These are phyloP conservation scores for Eucalyptus cladocalyx DNA, from an alignment of 345 rosid species.

Conservation along the genomic window DNA sequence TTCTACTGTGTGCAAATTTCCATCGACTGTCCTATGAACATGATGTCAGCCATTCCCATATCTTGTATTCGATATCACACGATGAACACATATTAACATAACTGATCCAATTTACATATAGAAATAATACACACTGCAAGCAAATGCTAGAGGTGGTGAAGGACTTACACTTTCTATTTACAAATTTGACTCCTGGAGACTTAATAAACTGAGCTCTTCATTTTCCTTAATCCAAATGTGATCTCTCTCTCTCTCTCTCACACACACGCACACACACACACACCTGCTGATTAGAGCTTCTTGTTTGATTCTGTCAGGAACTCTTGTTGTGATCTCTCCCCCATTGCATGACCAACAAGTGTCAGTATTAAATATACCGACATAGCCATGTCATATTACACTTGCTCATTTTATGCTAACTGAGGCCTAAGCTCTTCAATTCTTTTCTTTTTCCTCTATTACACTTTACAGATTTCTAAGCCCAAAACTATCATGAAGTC, in stretches of 20 bases:
- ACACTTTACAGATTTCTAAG: background rate
- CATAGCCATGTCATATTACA: background rate
- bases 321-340: background rate
- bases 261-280: too few species aligned
- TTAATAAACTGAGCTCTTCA: background rate
- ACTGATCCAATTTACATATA: background rate
- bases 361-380: background rate
- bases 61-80: background rate
- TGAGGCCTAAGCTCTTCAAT: background rate
- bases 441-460: background rate
- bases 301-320: background rate
- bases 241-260: background rate
- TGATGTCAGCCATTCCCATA: background rate
- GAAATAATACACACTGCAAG: background rate
- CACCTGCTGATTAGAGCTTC: background rate
- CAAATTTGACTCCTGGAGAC: background rate
- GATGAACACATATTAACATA: background rate
- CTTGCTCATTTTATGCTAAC: background rate
- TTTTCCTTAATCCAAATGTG: background rate
- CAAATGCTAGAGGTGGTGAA: background rate
- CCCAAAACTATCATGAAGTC: background rate
- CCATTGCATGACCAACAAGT: background rate
- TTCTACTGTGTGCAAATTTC: background rate
- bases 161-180: background rate
- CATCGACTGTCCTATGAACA: background rate